phyloP scores from a whole-genome alignment of 352 stramenopile species.

The Pythium folliculosum region DNA sequence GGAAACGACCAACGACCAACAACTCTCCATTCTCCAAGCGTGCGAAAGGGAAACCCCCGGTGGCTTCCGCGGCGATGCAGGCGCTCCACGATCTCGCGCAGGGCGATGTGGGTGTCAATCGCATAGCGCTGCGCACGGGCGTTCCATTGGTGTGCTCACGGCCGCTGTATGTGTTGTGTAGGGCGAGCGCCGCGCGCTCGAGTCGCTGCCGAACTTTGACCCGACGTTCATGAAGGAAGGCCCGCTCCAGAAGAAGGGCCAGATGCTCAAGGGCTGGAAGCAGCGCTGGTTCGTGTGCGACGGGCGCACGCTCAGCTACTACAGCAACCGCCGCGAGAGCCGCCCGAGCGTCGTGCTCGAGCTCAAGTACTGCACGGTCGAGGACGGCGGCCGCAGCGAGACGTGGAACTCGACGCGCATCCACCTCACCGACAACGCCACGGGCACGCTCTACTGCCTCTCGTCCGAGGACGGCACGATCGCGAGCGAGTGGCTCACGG shows the following conservation, averaged over 20 bases:
- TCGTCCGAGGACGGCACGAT: slow-evolving; percentile 59
- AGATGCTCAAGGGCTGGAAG: slow-evolving; percentile 77
- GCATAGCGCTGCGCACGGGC: background rate
- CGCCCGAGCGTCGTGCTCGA: slow-evolving; percentile 74
- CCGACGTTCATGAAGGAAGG: slow-evolving; percentile 60
- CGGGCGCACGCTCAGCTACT: slow-evolving; percentile 71
- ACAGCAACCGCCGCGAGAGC: slow-evolving; percentile 64
- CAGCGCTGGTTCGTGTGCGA: slow-evolving; percentile 85
- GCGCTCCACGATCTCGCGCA: slow-evolving; percentile 72
- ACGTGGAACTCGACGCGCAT: slow-evolving; percentile 83
- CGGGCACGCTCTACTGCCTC: slow-evolving; percentile 77
- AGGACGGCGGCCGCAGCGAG: slow-evolving; percentile 75
- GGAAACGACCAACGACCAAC: too few relatives aligned
- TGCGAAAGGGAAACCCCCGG: slow-evolving; percentile 4
- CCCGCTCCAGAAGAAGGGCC: slow-evolving; percentile 79
- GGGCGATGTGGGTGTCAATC: slow-evolving; percentile 31
- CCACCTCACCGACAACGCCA: slow-evolving; percentile 71
- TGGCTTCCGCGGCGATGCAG: slow-evolving; percentile 35
- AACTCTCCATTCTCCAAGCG: too few relatives aligned
- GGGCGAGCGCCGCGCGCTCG: slow-evolving; percentile 56
- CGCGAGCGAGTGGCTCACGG: slow-evolving; percentile 66
- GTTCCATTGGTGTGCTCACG: slow-evolving; percentile 17
- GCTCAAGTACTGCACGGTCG: slow-evolving; percentile 69
- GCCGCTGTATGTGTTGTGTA: slow-evolving; percentile 29
- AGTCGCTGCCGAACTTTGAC: slow-evolving; percentile 49